Evolutionary conservation across 2,329 filamentous ascomycete species (phyloP).

Genomic region (Fusarium heterosporum): DNA sequence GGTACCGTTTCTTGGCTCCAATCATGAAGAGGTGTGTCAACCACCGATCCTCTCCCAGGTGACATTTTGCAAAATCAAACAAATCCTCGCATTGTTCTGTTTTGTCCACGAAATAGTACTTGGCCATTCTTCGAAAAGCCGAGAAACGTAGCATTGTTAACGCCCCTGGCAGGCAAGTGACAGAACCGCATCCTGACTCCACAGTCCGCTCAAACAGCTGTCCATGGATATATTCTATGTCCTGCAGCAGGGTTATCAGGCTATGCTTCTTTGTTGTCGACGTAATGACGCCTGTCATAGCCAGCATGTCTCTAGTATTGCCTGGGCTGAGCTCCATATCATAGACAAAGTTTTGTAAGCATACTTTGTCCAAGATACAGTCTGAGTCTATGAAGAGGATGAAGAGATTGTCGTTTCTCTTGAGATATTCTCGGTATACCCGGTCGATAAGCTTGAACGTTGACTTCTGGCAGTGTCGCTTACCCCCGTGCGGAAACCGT

Average conservation of each 20-base stretch:
- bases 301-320: constrained; percentile 91
- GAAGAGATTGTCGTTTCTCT: constrained; percentile 90
- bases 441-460: constrained; percentile 95
- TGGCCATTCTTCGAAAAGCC: constrained; percentile 95
- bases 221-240: constrained; percentile 98
- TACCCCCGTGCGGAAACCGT: constrained; percentile 91
- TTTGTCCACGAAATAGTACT: constrained; percentile 98
- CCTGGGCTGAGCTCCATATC: constrained; percentile 98
- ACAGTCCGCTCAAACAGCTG: constrained; percentile 96
- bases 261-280: constrained; percentile 90
- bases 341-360: constrained; percentile 97
- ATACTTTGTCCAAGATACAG: constrained; percentile 90
- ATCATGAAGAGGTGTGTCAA: constrained; percentile 99
- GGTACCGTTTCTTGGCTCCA: constrained; percentile 89
- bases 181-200: constrained; percentile 91
- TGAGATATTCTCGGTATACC: constrained; percentile 88
- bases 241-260: constrained; percentile 90
- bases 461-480: constrained; percentile 91
- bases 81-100: constrained; percentile 94
- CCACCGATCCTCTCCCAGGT: constrained; percentile 96
- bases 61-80: constrained; percentile 96
- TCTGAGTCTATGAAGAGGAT: constrained; percentile 98
- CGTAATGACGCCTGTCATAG: constrained; percentile 97
- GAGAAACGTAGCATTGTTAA: constrained; percentile 96
- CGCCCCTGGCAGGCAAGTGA: constrained; percentile 95